Percentiles rank a stretch among this genome's conserved stretches.
These are phyloP conservation scores for Penicillium sp. DNA, from an alignment of 2,329 filamentous ascomycete species.

Conservation along the genomic window DNA sequence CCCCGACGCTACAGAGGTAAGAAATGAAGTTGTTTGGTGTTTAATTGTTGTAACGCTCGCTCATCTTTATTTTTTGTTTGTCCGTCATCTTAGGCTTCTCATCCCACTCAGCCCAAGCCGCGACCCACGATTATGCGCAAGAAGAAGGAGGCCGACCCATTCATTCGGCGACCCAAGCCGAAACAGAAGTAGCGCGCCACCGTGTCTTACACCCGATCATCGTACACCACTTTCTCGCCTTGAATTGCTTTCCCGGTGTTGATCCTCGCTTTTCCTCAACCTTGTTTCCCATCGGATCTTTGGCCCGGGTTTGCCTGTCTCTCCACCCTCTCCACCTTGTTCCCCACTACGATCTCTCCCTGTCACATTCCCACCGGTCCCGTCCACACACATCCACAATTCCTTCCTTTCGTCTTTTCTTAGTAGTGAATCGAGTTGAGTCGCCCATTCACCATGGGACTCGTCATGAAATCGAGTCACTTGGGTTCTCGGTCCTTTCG, in stretches of 20 bases:
- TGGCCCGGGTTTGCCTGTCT: neutral
- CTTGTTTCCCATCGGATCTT: neutral
- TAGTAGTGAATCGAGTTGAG: neutral
- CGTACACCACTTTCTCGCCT: neutral
- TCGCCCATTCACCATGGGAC: neutral
- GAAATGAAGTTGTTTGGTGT: slow-evolving; percentile 7
- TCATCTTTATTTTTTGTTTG: slow-evolving; percentile 16
- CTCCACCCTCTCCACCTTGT: neutral
- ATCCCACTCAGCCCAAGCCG: slow-evolving; percentile 21
- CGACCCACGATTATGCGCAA: slow-evolving; percentile 40
- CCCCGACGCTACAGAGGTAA: slow-evolving; percentile 28
- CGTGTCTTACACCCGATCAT: slow-evolving; percentile 1
- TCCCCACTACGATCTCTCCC: neutral
- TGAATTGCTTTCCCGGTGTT: neutral
- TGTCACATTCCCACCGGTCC: neutral
- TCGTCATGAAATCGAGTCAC: slow-evolving; percentile 12
- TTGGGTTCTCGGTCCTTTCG: neutral
- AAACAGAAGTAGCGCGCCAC: slow-evolving; percentile 28
- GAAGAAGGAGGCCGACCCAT: slow-evolving; percentile 47
- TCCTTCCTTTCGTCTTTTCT: neutral
- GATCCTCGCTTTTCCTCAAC: neutral
- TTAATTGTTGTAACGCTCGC: slow-evolving; percentile 6
- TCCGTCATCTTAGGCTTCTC: slow-evolving; percentile 23
- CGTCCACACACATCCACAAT: neutral
- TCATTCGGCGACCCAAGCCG: slow-evolving; percentile 46